Evolutionary conservation across 2,329 filamentous ascomycete species (phyloP), one percentile per base, ranked within the genome.

Genomic region (Dothistroma pini): DNA sequence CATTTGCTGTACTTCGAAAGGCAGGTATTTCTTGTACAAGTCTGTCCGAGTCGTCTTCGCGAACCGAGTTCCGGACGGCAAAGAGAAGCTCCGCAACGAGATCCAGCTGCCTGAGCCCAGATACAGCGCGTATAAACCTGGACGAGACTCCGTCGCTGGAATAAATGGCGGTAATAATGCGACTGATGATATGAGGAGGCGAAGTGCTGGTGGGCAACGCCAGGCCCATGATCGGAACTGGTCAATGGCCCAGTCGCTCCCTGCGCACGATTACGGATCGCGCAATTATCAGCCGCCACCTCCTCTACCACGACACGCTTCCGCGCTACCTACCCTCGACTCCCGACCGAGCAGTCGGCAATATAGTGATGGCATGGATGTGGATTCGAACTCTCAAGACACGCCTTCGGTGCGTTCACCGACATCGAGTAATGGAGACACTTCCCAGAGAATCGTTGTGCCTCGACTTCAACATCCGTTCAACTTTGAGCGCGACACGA

Each of bases 31-130:
- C 70, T 80, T 99, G 6, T 95, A 97, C 79, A 96, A 95, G 70
- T 91, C 86, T 69, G 89, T 97, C 61, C 87, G 95, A 14, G 91
- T 97, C 38, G 93, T 99, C 2, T 99, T 99, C 74, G 95, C 95
- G 57, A 97, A 97, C 72, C 86, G 95, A 29, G 93, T 97, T 0
- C 93, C 95, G 0, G 95, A 97, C 69, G 93, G 91, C 47, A 96
- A 97, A 73, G 93, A 97, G 76, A 93, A 89, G 71, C 81, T 99
- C 44, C 84, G 88, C 34, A 97, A 96, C 70, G 95, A 99, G 74
- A 88, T 93, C 5, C 92, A 95, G 41, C 83, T 90, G 62, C 93
- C 93, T 0, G 92, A 97, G 68, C 95, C 95, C 21, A 85, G 87
- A 21, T 99, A 91, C 73, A 90, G 87, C 58, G 82, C 87, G 0